Percentiles rank a stretch among this genome's conserved stretches.
These are phyloP conservation scores for Acer saccharum DNA, from an alignment of 345 rosid species.

Conservation along the genomic window DNA sequence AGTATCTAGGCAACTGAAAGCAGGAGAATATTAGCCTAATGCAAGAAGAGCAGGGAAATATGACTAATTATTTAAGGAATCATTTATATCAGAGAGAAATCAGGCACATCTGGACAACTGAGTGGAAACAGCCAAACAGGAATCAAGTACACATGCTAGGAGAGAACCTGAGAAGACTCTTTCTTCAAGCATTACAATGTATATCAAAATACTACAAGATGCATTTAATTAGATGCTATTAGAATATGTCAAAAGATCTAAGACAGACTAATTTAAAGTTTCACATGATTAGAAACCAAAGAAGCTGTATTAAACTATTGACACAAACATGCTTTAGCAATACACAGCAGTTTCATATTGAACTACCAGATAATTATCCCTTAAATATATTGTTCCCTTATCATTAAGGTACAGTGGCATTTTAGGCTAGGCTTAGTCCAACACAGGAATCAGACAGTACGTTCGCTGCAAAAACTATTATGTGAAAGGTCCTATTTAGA, in stretches of 20 bases:
- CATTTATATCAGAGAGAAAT: not conserved
- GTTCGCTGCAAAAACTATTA: not conserved
- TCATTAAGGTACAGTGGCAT: not conserved
- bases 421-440: not conserved
- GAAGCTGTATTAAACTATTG: not conserved
- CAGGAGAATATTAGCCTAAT: conserved; percentile 22
- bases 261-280: not conserved
- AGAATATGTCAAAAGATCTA: not conserved
- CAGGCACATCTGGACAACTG: not conserved
- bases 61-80: not conserved
- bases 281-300: not conserved
- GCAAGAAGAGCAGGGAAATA: not conserved
- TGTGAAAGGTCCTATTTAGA: not conserved
- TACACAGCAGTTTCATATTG: not conserved
- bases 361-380: not conserved
- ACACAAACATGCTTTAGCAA: not conserved
- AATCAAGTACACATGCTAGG: not conserved
- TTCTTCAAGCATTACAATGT: not conserved
- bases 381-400: not conserved
- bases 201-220: not conserved
- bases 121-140: not conserved
- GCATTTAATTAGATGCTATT: not conserved
- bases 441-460: conserved; percentile 4
- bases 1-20: conserved; percentile 66
- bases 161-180: not conserved